phyloP scores from a whole-genome alignment of 23 red algal species.

The Gracilariopsis chorda region DNA sequence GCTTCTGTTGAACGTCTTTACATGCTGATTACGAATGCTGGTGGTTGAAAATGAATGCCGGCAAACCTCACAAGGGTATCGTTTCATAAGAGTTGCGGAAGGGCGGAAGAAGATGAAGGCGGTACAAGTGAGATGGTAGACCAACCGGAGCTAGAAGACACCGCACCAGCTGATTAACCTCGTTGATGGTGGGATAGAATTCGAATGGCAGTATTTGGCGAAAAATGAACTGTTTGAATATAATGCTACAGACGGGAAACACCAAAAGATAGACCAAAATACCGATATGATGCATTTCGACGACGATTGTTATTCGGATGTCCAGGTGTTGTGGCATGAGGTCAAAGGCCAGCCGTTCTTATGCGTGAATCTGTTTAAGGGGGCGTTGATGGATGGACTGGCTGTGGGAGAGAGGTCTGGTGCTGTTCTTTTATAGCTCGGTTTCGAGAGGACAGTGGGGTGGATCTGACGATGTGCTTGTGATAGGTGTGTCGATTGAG shows the following conservation, averaged over 20 bases:
- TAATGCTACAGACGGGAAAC: background rate
- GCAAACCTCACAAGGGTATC: too few species aligned
- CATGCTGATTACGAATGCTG: too few species aligned
- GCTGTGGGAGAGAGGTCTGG: background rate
- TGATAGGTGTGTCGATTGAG: slow-evolving; percentile 6
- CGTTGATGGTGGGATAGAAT: background rate
- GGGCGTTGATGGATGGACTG: background rate
- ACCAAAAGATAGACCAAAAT: background rate
- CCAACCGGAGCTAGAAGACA: background rate
- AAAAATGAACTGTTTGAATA: background rate
- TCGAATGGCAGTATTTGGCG: background rate
- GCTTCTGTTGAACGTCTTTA: too few species aligned
- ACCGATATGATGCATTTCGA: background rate
- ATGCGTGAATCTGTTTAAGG: background rate
- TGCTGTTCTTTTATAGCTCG: background rate
- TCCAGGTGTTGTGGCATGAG: background rate
- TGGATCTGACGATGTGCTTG: background rate
- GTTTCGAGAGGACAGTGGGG: background rate
- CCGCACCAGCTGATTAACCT: background rate
- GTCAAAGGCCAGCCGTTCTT: background rate
- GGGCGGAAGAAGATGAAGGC: background rate
- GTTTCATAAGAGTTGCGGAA: background rate
- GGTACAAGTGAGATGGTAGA: background rate
- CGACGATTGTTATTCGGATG: background rate
- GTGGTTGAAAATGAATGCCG: too few species aligned